These are phyloP conservation scores for Candida ulmi DNA, from an alignment of 805 yeast species.

Conservation along the genomic window DNA sequence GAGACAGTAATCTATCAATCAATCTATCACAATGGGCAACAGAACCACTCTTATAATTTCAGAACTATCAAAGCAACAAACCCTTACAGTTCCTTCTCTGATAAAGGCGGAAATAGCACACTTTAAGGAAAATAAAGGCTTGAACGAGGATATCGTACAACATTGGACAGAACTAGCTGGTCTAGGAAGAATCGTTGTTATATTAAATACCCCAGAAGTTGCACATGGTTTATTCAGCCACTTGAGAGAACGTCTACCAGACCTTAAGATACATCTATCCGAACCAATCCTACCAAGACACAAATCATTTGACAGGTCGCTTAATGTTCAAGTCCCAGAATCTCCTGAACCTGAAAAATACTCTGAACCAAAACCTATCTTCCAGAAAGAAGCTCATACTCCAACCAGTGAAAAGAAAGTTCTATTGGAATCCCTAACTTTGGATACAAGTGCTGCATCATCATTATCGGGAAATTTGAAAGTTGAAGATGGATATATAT, in stretches of 20 bases:
- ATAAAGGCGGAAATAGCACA: conserved; percentile 14
- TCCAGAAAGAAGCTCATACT: conserved; percentile 4
- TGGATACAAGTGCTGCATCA: conserved; percentile 5
- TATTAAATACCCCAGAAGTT: conserved; percentile 23
- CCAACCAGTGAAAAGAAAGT: conserved; percentile 3
- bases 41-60: conserved; percentile 20
- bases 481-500: conserved; percentile 1
- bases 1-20: no score
- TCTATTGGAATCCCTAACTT: conserved; percentile 7
- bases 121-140: conserved; percentile 1
- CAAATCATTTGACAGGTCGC: conserved; percentile 19
- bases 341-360: conserved; percentile 16
- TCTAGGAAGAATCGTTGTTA: conserved; percentile 37
- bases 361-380: conserved; percentile 18
- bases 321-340: conserved; percentile 18
- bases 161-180: conserved; percentile 36
- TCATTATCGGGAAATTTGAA: neutral
- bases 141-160: conserved; percentile 7
- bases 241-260: conserved; percentile 15
- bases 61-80: conserved; percentile 15
- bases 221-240: conserved; percentile 20
- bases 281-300: conserved; percentile 29
- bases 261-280: conserved; percentile 25
- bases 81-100: conserved; percentile 12
- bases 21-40: neutral